phyloP scores from a whole-genome alignment of 129 eudicot genomes.

The Kitagawia praeruptora region DNA sequence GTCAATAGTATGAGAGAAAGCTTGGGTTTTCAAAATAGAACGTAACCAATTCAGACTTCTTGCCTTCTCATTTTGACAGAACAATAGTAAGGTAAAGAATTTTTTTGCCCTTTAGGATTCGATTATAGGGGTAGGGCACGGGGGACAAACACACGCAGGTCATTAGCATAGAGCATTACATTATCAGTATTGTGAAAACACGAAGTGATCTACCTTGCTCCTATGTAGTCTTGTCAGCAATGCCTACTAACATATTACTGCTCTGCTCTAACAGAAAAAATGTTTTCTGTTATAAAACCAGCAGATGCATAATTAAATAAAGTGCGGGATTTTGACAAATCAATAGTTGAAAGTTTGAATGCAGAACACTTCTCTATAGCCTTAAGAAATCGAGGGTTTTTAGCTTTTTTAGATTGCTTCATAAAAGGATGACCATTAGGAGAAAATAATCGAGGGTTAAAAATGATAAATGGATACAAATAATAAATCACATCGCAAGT shows the following conservation, averaged over 20 bases:
- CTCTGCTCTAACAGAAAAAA: constrained; percentile 6
- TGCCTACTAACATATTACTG: neutral
- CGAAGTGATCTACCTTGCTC: constrained; percentile 8
- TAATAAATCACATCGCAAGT: no score
- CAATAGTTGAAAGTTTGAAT: no score
- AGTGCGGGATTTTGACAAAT: no score
- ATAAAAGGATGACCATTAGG: no score
- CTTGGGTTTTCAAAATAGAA: constrained; percentile 1
- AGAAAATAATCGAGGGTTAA: no score
- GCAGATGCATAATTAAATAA: no score
- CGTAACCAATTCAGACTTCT: neutral
- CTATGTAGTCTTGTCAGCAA: neutral
- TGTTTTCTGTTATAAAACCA: no score
- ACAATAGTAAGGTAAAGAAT: neutral
- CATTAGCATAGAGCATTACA: neutral
- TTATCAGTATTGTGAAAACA: neutral
- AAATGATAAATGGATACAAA: no score
- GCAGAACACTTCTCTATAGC: no score
- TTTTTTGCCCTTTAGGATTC: neutral
- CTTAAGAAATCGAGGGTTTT: no score
- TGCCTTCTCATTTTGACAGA: neutral
- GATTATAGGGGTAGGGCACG: neutral
- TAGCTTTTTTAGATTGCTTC: no score
- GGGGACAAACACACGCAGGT: neutral
- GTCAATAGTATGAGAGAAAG: neutral